phyloP scores from a whole-genome alignment of 2,329 filamentous ascomycete species.

The Ceratocystis eucalypticola region DNA sequence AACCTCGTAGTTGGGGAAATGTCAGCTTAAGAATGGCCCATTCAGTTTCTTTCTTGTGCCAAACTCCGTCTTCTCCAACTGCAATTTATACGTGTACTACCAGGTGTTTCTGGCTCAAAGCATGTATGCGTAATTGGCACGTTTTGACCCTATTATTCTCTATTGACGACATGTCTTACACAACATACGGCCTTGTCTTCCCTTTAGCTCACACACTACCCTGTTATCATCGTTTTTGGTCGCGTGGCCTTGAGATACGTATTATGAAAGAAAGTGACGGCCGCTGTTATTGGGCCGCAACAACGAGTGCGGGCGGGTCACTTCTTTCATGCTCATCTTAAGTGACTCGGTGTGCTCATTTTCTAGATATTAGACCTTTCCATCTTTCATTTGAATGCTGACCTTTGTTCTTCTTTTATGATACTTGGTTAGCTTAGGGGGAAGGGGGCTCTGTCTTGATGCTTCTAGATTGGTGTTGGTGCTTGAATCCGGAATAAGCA shows the following conservation, averaged over 20 bases:
- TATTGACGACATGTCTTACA: conserved; percentile 2
- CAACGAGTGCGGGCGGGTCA: not conserved
- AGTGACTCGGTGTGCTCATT: not conserved
- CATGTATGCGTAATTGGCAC: not conserved
- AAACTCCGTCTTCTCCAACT: not conserved
- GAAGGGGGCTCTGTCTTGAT: not conserved
- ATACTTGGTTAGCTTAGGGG: not conserved
- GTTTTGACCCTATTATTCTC: not conserved
- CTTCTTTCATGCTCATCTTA: not conserved
- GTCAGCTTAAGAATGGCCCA: too few relatives aligned
- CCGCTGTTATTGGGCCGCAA: not conserved
- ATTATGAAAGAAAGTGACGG: not conserved
- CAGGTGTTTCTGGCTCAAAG: not conserved
- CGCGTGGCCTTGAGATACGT: not conserved
- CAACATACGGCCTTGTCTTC: not conserved
- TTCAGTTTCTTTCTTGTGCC: too few relatives aligned
- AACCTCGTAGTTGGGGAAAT: too few relatives aligned
- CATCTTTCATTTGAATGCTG: not conserved
- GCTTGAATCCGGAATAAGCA: too few relatives aligned
- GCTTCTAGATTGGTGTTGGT: not conserved
- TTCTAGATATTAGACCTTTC: not conserved
- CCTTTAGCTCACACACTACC: not conserved
- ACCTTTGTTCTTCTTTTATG: not conserved
- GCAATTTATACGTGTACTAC: not conserved
- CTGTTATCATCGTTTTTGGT: not conserved